Evolutionary conservation across 2,329 filamentous ascomycete genomes (phyloP).

Genomic region (Talaromyces atroroseus): DNA sequence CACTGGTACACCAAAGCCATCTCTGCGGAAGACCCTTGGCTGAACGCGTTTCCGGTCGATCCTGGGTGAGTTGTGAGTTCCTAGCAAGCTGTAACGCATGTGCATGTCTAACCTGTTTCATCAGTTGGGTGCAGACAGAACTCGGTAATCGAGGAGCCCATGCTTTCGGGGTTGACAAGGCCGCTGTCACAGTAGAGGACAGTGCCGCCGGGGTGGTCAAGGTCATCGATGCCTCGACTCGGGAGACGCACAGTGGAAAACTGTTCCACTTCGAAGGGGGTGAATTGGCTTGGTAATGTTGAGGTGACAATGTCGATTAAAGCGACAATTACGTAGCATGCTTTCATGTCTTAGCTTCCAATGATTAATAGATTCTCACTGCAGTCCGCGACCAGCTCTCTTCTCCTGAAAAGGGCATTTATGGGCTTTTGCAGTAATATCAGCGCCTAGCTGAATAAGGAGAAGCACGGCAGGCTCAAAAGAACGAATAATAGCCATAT

Average conservation of each 20-base stretch:
- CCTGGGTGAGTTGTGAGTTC: constrained; percentile 17
- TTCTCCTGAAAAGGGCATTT: not conserved
- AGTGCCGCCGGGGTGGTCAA: constrained; percentile 17
- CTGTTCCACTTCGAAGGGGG: constrained; percentile 19
- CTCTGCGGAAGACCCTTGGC: constrained; percentile 6
- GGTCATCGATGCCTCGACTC: constrained; percentile 15
- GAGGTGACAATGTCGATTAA: not conserved
- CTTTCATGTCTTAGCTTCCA: not conserved
- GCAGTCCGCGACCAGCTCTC: no score
- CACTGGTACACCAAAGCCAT: constrained; percentile 16
- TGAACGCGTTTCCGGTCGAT: constrained; percentile 18
- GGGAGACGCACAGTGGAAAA: constrained; percentile 17
- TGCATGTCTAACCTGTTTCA: not conserved
- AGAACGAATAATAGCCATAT: constrained; percentile 21
- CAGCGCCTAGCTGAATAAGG: constrained; percentile 20
- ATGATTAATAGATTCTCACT: no score
- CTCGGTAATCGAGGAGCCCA: constrained; percentile 19
- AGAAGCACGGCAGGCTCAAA: constrained; percentile 18
- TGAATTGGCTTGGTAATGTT: constrained; percentile 19
- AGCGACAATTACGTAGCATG: not conserved
- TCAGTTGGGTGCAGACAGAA: constrained; percentile 21
- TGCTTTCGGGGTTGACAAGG: constrained; percentile 16
- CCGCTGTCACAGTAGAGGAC: constrained; percentile 19
- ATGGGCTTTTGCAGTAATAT: constrained; percentile 17
- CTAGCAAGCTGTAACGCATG: not conserved